Evolutionary conservation across 306 rosid species (phyloP), one percentile per base, ranked within the genome.

Genomic region (Hippophae gyantsensis): DNA sequence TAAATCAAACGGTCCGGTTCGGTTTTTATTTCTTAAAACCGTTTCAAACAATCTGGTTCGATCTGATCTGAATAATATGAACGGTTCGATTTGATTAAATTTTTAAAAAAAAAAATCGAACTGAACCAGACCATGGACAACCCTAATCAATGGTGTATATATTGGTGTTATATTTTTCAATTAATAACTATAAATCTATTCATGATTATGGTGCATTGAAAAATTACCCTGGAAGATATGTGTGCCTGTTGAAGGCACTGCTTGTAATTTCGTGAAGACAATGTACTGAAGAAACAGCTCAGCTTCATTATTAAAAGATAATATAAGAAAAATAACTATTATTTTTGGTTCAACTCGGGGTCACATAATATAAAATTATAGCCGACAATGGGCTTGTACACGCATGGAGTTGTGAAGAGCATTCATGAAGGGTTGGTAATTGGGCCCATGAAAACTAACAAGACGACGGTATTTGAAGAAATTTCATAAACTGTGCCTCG

Each of bases 281-380:
- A 74, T 68, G 84, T 72, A 78, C 90, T 71, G 73, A 71, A 32
- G 72, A 69, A 40, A 76, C 94, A 86, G 89, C 95, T 83, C 62
- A 79, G 71, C 79, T 57, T 46, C 68, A 14, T 69, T 54, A 64
- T 75, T 71, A 26, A 73, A 74, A 77, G 66, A 57, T 57, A 49
- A 2, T 27, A 27, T 54, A 43, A 5, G 7, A 43, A 42, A 10
- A 42, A 2, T 18, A 12, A 41, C 14, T 6, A 13, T 13, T 51
- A 5, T 13, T 0, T 38, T 52, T 25, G 7, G 13, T 61, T 13
- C 32, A 54, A 14, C 45, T 61, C 45, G 9, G 9, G 18, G 53
- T 12, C 53, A 48, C 48, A 7, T 12, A 8, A 12, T 45, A 12
- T 9, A 5, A 9, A 13, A 46, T 9, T 10, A 46, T 8, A 12